Evolutionary conservation across 1,284 basidiomycete genomes (phyloP).

Genomic region (Hortiboletus rubellus): DNA sequence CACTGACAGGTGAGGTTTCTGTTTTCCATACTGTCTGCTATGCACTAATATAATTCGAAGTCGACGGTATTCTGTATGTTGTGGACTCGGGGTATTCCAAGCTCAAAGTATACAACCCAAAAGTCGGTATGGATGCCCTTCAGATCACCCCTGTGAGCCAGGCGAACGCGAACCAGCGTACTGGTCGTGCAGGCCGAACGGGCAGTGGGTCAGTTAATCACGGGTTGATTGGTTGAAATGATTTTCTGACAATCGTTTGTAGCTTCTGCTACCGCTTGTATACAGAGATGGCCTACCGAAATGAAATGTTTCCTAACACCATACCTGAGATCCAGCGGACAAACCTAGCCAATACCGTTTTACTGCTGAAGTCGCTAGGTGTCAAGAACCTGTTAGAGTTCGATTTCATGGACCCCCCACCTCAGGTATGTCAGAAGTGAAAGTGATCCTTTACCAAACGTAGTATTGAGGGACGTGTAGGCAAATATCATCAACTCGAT

Average conservation of each 20-base stretch:
- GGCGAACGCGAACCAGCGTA: conserved; percentile 94
- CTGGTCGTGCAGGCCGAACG: conserved; percentile 94
- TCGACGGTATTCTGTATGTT: conserved; percentile 97
- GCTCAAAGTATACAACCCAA: conserved; percentile 98
- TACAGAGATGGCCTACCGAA: conserved; percentile 83
- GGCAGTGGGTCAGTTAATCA: conserved; percentile 74
- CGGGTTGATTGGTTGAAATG: background rate
- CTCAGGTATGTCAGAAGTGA: conserved; percentile 55
- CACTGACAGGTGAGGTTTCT: conserved; percentile 71
- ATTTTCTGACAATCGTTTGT: conserved; percentile 12
- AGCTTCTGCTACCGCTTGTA: conserved; percentile 94
- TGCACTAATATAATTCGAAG: conserved; percentile 41
- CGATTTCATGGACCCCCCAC: conserved; percentile 99
- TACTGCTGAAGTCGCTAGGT: conserved; percentile 92
- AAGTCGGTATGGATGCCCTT: conserved; percentile 98
- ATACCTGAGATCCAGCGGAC: conserved; percentile 99
- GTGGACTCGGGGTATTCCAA: conserved; percentile 98
- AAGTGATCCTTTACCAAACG: conserved; percentile 46
- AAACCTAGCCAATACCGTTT: conserved; percentile 95
- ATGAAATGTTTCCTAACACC: conserved; percentile 90
- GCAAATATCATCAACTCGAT: conserved; percentile 96
- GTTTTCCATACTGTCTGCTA: background rate
- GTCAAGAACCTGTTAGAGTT: conserved; percentile 98
- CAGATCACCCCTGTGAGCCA: conserved; percentile 99
- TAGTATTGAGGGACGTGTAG: conserved; percentile 41